Percentiles rank a stretch among this genome's conserved stretches.
phyloP scores from a whole-genome alignment of 1,139 yeast genomes.

The Protomyces inundatus region DNA sequence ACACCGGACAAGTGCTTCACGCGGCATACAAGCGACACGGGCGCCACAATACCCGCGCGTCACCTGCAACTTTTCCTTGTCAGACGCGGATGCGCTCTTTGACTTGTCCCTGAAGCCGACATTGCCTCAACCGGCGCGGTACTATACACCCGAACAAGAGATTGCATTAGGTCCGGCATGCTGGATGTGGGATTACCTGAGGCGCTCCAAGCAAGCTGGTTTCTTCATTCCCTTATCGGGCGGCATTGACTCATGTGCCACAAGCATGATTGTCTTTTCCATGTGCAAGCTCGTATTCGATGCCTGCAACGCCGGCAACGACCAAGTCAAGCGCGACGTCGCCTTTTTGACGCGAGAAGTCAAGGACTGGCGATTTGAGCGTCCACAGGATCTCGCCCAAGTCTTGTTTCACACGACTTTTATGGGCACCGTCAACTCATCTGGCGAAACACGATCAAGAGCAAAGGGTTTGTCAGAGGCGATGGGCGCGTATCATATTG shows the following conservation, averaged over 20 bases:
- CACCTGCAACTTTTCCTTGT: constrained; percentile 55
- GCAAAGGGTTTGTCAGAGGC: constrained; percentile 70
- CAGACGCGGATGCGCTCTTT: constrained; percentile 54
- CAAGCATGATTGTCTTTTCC: constrained; percentile 86
- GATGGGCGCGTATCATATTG: constrained; percentile 85
- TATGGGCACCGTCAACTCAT: constrained; percentile 95
- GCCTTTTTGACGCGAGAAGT: constrained; percentile 68
- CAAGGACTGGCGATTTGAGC: constrained; percentile 48
- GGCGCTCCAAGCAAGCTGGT: constrained; percentile 86
- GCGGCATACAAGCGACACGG: constrained; percentile 62
- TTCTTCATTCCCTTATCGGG: constrained; percentile 91
- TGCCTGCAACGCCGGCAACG: constrained; percentile 56
- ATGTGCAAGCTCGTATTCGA: constrained; percentile 82
- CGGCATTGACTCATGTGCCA: constrained; percentile 96
- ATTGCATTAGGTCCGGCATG: constrained; percentile 98
- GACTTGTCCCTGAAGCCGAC: constrained; percentile 66
- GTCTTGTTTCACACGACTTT: constrained; percentile 80
- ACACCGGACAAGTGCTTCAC: constrained; percentile 68
- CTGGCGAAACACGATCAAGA: constrained; percentile 74
- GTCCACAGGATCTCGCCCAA: constrained; percentile 42
- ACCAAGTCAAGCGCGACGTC: constrained; percentile 62
- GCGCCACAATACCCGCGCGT: constrained; percentile 56
- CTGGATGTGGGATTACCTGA: constrained; percentile 96
- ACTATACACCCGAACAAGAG: constrained; percentile 87
- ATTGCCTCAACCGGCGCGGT: constrained; percentile 45